Evolutionary conservation across 768 basidiomycete species (phyloP).

Genomic region (Hygrocybe punicea): DNA sequence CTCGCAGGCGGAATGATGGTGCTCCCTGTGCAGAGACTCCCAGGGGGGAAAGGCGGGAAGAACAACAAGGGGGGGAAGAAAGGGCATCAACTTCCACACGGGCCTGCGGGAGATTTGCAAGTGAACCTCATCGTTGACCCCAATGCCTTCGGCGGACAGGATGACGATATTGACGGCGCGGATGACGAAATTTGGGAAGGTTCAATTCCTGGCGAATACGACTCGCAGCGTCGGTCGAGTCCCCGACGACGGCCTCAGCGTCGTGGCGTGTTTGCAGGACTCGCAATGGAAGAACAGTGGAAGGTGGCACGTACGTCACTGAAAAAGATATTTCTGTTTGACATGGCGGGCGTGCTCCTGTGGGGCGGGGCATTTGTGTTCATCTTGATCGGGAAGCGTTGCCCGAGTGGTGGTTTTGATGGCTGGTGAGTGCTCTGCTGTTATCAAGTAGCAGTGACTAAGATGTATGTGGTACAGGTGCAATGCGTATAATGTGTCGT

Average conservation of each 20-base stretch:
- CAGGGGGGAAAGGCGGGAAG: slow-evolving; percentile 41
- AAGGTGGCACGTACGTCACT: slow-evolving; percentile 49
- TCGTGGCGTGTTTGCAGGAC: slow-evolving; percentile 54
- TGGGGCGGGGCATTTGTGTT: slow-evolving; percentile 63
- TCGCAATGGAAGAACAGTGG: slow-evolving; percentile 67
- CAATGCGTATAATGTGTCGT: slow-evolving; percentile 65
- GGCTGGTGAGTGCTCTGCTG: slow-evolving; percentile 52
- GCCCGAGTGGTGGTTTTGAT: slow-evolving; percentile 57
- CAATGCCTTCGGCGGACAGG: slow-evolving; percentile 44
- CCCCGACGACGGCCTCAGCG: slow-evolving; percentile 41
- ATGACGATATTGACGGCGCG: slow-evolving; percentile 39
- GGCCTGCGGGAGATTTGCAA: slow-evolving; percentile 50
- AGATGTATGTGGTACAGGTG: slow-evolving; percentile 45
- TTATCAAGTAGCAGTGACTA: slow-evolving; percentile 1
- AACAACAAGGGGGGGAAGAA: slow-evolving; percentile 33
- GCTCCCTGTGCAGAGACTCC: slow-evolving; percentile 57
- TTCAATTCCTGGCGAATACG: slow-evolving; percentile 38
- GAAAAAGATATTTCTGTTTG: slow-evolving; percentile 51
- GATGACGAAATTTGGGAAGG: slow-evolving; percentile 38
- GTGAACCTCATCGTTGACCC: slow-evolving; percentile 75
- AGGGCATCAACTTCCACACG: slow-evolving; percentile 38
- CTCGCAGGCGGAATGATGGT: slow-evolving; percentile 52
- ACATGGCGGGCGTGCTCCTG: slow-evolving; percentile 44
- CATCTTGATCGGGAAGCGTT: slow-evolving; percentile 58
- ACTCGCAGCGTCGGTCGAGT: slow-evolving; percentile 20